These are phyloP conservation scores for Xerocomellus chrysenteron DNA, from an alignment of 768 basidiomycete genomes.

Conservation along the genomic window DNA sequence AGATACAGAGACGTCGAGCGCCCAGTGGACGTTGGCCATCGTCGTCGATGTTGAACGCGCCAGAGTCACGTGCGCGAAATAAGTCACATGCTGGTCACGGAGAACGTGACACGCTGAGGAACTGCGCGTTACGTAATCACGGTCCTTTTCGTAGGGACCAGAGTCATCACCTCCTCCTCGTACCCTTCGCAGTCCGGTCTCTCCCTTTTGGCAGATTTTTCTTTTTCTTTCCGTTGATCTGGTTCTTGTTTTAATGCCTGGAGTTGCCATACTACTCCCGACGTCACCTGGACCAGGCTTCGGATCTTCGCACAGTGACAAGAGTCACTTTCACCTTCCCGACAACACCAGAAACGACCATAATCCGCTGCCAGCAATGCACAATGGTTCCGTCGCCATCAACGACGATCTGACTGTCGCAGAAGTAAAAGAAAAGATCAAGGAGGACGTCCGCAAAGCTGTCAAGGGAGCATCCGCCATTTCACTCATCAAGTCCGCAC, in stretches of 20 bases:
- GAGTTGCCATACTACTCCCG: slow-evolving; percentile 41
- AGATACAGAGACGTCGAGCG: slow-evolving; percentile 42
- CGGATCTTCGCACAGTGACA: slow-evolving; percentile 31
- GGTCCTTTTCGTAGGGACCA: not conserved
- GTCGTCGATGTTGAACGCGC: slow-evolving; percentile 27
- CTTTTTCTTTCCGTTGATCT: not conserved
- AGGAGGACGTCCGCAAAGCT: slow-evolving; percentile 46
- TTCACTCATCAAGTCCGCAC: slow-evolving; percentile 62
- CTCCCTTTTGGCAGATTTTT: not conserved
- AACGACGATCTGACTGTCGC: slow-evolving; percentile 37
- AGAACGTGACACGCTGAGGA: slow-evolving; percentile 1
- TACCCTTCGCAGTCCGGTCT: slow-evolving; percentile 15
- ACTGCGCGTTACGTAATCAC: slow-evolving; percentile 31
- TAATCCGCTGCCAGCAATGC: slow-evolving; percentile 33
- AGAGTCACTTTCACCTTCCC: slow-evolving; percentile 10
- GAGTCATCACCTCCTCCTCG: slow-evolving; percentile 7
- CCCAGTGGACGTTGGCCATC: slow-evolving; percentile 48
- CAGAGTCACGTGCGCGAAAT: slow-evolving; percentile 24
- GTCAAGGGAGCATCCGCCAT: slow-evolving; percentile 60
- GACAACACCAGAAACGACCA: slow-evolving; percentile 18
- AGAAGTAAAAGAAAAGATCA: slow-evolving; percentile 50
- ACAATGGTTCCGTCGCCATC: slow-evolving; percentile 34
- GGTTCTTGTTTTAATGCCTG: slow-evolving; percentile 39
- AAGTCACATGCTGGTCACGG: slow-evolving; percentile 16
- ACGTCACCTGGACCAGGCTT: slow-evolving; percentile 31